Base-by-base conservation (phyloP, 108 stramenopile species). In the Pseudonitzschia multistriata region DNA sequence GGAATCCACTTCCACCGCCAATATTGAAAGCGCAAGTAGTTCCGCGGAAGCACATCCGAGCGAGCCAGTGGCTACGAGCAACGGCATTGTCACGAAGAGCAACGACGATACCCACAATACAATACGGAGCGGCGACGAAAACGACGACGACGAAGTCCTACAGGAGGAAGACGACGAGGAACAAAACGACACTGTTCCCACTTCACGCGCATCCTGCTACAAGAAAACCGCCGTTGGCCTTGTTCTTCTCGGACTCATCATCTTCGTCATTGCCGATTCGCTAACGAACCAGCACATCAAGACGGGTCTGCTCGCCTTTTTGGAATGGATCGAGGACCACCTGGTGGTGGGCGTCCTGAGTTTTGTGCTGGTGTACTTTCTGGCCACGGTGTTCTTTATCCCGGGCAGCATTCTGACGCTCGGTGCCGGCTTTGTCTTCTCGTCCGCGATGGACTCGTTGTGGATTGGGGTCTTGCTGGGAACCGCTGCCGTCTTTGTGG, bases 401-500 rank as follows among this genome's bases (percentile, higher is more conserved):
- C 92, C 92, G 0, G 88, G 88, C 13, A 57, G 74, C 10, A 65
- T 91, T 33, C 54, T 94, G 27, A 88, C 88, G 0, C 70, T 94
- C n/a, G 90, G 89, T 15, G 81, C 81, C 63, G 89, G 90, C 3
- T 91, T 83, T 57, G 85, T 88, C 17, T 91, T 88, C 76, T 76
- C 81, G 21, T 74, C 70, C n/a, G 78, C 81, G n/a, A 66, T 85
- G 36, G 86, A 85, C 0, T 47, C 39, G 15, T 66, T 86, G 28
- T 81, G 88, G 17, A 27, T 40, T 37, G 92, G 89, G 21, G 72
- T 90, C 3, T 55, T 80, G 8, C 40, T 88, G 30, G 87, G 84
- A 0, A 71, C 77, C 21, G 60, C 64, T 28, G 73, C 85, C 10
- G 81, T 82, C 36, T 87, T 90, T 53, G 67, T 91, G 67, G 92